These are phyloP conservation scores for Tolypocladium paradoxum DNA, from an alignment of 2,329 filamentous ascomycete genomes.

Conservation along the genomic window DNA sequence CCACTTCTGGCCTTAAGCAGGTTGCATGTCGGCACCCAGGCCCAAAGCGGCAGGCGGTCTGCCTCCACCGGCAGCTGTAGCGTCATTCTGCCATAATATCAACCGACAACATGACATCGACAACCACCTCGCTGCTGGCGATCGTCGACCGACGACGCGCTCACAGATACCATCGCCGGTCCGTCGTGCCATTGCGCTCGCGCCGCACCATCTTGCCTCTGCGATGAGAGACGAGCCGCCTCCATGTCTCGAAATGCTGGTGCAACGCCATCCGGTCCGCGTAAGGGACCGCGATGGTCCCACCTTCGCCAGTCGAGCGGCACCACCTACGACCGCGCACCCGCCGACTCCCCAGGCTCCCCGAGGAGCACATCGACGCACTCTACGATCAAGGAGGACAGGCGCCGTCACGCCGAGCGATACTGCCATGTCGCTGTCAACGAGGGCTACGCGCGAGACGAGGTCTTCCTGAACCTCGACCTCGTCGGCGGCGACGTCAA, in stretches of 20 bases:
- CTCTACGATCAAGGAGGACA: constrained; percentile 31
- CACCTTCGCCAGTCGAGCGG: constrained; percentile 43
- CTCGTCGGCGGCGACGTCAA: constrained; percentile 53
- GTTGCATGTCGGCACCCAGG: no score
- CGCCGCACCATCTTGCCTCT: constrained; percentile 2
- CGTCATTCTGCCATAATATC: constrained; percentile 15
- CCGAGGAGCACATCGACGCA: constrained; percentile 38
- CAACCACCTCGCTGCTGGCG: not conserved
- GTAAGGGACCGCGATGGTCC: constrained; percentile 38
- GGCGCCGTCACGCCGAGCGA: constrained; percentile 27
- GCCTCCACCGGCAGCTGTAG: not conserved
- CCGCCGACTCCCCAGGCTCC: constrained; percentile 29
- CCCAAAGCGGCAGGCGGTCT: constrained; percentile 15
- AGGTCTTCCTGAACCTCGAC: constrained; percentile 68
- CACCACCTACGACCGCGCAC: constrained; percentile 32
- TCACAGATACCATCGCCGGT: not conserved
- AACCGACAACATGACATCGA: constrained; percentile 6
- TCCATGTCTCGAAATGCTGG: constrained; percentile 32
- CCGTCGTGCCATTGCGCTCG: constrained; percentile 5
- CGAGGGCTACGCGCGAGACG: constrained; percentile 66
- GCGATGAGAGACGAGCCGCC: constrained; percentile 8
- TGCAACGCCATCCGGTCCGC: constrained; percentile 28
- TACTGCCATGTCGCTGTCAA: constrained; percentile 50
- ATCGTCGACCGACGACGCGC: not conserved
- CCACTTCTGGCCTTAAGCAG: no score